A percentile compares a stretch with the other conserved stretches of the same genome.
These are phyloP conservation scores for Lippia alba DNA, from an alignment of 305 asterid species.

Conservation along the genomic window DNA sequence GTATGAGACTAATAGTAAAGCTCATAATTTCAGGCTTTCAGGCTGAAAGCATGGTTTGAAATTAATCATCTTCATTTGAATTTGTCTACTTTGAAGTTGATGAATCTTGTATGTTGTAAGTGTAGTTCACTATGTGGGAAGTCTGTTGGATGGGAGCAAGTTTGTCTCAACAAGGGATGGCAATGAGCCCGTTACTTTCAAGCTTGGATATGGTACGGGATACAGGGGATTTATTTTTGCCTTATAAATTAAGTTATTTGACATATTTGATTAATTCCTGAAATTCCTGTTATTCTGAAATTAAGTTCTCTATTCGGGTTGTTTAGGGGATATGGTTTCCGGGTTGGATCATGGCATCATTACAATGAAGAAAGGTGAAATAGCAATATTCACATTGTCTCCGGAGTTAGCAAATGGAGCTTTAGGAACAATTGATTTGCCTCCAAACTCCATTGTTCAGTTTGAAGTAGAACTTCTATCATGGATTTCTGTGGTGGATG, in stretches of 20 bases:
- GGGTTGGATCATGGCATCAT: constrained; percentile 64
- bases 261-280: background rate
- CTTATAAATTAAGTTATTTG: background rate
- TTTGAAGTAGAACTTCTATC: constrained; percentile 73
- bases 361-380: constrained; percentile 79
- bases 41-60: constrained; percentile 7
- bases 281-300: background rate
- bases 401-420: constrained; percentile 54
- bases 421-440: constrained; percentile 46
- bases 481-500: constrained; percentile 69
- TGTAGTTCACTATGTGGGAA: constrained; percentile 71
- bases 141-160: constrained; percentile 54
- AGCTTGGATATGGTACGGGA: constrained; percentile 61
- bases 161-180: constrained; percentile 58
- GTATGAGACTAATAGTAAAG: background rate
- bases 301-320: constrained; percentile 21
- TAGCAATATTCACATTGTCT: constrained; percentile 59
- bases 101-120: constrained; percentile 31
- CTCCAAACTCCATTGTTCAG: constrained; percentile 52
- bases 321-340: constrained; percentile 47
- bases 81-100: constrained; percentile 11
- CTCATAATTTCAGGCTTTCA: constrained; percentile 6
- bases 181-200: constrained; percentile 52
- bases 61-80: background rate
- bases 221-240: no score